A percentile compares a stretch with the other conserved stretches of the same genome.
These are phyloP conservation scores for Fraxinus nigra DNA, from an alignment of 305 asterid genomes.

Conservation along the genomic window DNA sequence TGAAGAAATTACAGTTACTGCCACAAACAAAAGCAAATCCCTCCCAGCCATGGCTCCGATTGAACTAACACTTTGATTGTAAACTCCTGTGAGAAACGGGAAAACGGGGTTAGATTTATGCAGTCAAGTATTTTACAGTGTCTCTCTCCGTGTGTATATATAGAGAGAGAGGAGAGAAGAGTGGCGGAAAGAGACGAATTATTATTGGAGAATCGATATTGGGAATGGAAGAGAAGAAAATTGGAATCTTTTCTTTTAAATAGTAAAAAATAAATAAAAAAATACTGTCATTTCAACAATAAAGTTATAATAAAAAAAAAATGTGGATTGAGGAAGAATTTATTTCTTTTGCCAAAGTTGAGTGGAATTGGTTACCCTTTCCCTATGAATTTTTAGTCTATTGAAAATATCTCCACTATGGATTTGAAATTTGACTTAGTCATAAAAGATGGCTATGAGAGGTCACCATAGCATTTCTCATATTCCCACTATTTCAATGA, in stretches of 20 bases:
- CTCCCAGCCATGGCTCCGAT: conserved; percentile 34
- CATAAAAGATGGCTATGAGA: conserved; percentile 3
- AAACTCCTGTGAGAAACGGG: neutral
- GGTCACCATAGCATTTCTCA: neutral
- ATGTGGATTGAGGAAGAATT: neutral
- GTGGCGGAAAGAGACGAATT: neutral
- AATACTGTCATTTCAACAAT: too few relatives aligned
- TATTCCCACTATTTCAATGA: neutral
- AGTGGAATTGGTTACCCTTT: neutral
- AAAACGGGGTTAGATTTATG: neutral
- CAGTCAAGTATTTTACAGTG: neutral
- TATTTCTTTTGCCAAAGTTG: neutral
- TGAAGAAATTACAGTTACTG: conserved; percentile 29
- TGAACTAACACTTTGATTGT: neutral
- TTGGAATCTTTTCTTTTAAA: neutral
- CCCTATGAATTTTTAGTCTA: neutral
- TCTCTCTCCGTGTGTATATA: neutral
- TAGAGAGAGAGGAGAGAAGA: neutral
- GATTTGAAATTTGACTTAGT: neutral
- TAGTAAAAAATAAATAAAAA: neutral
- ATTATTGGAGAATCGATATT: conserved; percentile 6
- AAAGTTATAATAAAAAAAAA: neutral
- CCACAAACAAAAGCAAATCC: conserved; percentile 28
- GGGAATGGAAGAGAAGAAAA: neutral
- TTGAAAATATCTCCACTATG: neutral